Evolutionary conservation across 1,139 yeast species (phyloP).

Genomic region (Candida buenavistaensis): DNA sequence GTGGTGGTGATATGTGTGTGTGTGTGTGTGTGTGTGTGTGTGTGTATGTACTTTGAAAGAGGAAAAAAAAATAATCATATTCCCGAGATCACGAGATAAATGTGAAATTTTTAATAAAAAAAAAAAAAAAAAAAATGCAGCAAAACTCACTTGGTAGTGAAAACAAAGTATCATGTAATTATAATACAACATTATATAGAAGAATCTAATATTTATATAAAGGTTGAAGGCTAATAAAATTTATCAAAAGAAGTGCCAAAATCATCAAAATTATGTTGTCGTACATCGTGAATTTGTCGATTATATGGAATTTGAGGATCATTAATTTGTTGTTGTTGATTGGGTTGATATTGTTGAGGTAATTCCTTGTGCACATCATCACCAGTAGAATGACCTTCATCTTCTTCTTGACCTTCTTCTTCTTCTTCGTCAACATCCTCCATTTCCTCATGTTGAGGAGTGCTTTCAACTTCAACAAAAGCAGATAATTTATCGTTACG

Average conservation of each 20-base stretch:
- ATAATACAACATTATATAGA: neutral
- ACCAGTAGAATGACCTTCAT: conserved; percentile 5
- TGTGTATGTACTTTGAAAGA: neutral
- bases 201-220: no score
- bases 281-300: conserved; percentile 6
- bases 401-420: conserved; percentile 12
- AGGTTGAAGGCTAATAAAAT: conserved; percentile 9
- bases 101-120: no score
- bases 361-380: conserved; percentile 5
- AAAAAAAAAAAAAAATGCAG: neutral
- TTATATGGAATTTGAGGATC: conserved; percentile 6
- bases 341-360: conserved; percentile 3
- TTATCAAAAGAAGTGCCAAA: conserved; percentile 11
- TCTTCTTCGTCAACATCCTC: conserved; percentile 10
- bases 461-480: conserved; percentile 13
- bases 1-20: neutral
- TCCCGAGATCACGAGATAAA: no score
- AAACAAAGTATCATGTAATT: neutral
- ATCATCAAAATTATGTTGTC: conserved; percentile 10
- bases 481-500: conserved; percentile 16
- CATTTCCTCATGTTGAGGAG: neutral
- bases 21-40: neutral
- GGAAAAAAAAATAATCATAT: conserved; percentile 1
- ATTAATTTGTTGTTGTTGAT: conserved; percentile 1
- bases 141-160: neutral